Evolutionary conservation across 2,329 filamentous ascomycete genomes (phyloP).

Genomic region (Daldinia eschscholtzii): DNA sequence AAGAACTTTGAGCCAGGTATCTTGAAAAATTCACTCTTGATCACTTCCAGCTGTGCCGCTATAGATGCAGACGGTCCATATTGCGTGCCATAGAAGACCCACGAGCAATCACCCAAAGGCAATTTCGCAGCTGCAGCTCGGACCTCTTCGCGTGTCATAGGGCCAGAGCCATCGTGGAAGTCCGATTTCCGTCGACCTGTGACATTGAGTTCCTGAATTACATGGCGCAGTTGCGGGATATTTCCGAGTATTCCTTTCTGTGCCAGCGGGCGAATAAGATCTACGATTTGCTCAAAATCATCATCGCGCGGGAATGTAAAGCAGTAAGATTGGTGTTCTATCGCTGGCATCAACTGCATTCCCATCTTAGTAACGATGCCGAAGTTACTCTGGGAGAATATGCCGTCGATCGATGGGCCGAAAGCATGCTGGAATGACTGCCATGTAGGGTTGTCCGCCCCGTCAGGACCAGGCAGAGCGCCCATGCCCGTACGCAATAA

Average conservation of each 20-base stretch:
- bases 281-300: conserved; percentile 48
- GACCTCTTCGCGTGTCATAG: conserved; percentile 52
- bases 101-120: conserved; percentile 58
- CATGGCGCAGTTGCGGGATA: conserved; percentile 60
- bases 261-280: conserved; percentile 55
- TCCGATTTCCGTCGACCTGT: conserved; percentile 55
- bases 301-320: conserved; percentile 54
- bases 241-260: conserved; percentile 62
- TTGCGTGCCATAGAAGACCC: conserved; percentile 65
- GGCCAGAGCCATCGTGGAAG: conserved; percentile 46
- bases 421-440: conserved; percentile 57
- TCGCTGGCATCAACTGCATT: conserved; percentile 57
- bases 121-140: conserved; percentile 53
- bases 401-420: conserved; percentile 57
- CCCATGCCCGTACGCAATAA: conserved; percentile 63
- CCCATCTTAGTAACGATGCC: conserved; percentile 69
- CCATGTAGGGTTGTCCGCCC: conserved; percentile 56
- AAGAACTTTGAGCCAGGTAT: conserved; percentile 60
- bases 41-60: conserved; percentile 53
- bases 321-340: conserved; percentile 56
- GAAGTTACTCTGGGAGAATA: conserved; percentile 66
- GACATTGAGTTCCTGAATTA: conserved; percentile 60
- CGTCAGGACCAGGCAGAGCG: conserved; percentile 56
- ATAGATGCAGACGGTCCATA: conserved; percentile 54
- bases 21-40: conserved; percentile 58